A percentile compares a stretch with the other conserved stretches of the same genome.
These are phyloP conservation scores for Parascedosporium putredinis DNA, from an alignment of 2,329 filamentous ascomycete species.

Conservation along the genomic window DNA sequence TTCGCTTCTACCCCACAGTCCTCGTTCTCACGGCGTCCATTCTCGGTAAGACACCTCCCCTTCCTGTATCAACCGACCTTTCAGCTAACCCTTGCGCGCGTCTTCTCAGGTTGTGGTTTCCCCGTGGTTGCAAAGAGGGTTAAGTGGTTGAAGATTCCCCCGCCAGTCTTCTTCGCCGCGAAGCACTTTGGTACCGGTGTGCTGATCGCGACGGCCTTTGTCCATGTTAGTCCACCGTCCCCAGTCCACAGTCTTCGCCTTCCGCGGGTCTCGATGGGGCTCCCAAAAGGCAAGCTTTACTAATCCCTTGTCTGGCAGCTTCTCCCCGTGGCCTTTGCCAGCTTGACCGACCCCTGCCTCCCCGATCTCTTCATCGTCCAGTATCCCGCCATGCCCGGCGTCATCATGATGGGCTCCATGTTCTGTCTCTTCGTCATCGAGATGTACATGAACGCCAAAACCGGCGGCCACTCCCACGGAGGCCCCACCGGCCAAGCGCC, in stretches of 20 bases:
- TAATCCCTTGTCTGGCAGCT: constrained; percentile 24
- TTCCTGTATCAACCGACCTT: too few relatives aligned
- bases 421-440: constrained; percentile 53
- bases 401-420: constrained; percentile 55
- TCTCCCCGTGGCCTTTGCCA: constrained; percentile 49
- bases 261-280: too few relatives aligned
- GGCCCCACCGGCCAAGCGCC: constrained; percentile 34
- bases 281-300: neutral
- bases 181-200: constrained; percentile 63
- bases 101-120: constrained; percentile 34
- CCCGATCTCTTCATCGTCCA: constrained; percentile 48
- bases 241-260: too few relatives aligned
- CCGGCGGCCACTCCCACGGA: constrained; percentile 48
- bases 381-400: constrained; percentile 51
- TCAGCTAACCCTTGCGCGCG: constrained; percentile 2
- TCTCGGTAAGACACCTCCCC: constrained; percentile 26
- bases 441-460: constrained; percentile 50
- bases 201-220: constrained; percentile 62
- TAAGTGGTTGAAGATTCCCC: constrained; percentile 46
- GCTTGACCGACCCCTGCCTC: constrained; percentile 41
- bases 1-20: too few relatives aligned
- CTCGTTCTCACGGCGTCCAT: constrained; percentile 29
- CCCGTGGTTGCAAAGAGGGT: constrained; percentile 45
- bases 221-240: constrained; percentile 45
- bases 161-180: constrained; percentile 48